Conservation (phyloP, 495 filamentous ascomycete species). For the Tuber indicum region DNA sequence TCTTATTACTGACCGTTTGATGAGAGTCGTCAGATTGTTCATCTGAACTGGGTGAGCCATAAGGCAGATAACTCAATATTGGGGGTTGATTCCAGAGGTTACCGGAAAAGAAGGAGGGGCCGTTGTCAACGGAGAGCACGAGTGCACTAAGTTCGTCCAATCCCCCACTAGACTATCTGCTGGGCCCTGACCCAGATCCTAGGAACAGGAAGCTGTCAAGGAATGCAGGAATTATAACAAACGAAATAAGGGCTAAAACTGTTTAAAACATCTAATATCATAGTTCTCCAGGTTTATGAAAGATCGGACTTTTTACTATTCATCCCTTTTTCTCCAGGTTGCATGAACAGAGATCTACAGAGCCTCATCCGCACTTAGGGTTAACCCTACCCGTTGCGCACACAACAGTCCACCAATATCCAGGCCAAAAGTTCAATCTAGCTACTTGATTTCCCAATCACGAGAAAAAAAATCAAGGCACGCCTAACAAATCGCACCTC, state of each 20-base stretch:
- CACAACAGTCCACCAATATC: slow-evolving; percentile 32
- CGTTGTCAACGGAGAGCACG: not conserved
- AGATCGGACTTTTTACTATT: not conserved
- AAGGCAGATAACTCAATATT: not conserved
- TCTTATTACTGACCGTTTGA: slow-evolving; percentile 63
- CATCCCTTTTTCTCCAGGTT: not conserved
- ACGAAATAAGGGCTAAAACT: not conserved
- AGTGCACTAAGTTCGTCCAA: not conserved
- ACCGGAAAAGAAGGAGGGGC: slow-evolving; percentile 6
- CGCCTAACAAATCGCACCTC: slow-evolving; percentile 16
- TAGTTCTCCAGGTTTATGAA: not conserved
- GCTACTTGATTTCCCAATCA: slow-evolving; percentile 16
- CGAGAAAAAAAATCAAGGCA: slow-evolving; percentile 20
- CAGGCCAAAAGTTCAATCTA: slow-evolving; percentile 8
- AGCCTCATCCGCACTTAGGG: slow-evolving; percentile 26
- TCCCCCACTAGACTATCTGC: not conserved
- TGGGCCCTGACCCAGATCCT: slow-evolving; percentile 8
- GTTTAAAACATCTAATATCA: not conserved
- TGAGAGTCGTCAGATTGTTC: slow-evolving; percentile 93
- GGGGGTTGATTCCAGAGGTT: not conserved
- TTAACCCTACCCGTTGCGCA: slow-evolving; percentile 31
- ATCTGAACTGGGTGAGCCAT: slow-evolving; percentile 59
- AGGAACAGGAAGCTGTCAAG: not conserved
- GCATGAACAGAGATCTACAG: slow-evolving; percentile 7
- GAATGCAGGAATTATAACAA: not conserved